Base-by-base conservation (phyloP, 495 filamentous ascomycete genomes). In the Trichoderma gamsii region DNA sequence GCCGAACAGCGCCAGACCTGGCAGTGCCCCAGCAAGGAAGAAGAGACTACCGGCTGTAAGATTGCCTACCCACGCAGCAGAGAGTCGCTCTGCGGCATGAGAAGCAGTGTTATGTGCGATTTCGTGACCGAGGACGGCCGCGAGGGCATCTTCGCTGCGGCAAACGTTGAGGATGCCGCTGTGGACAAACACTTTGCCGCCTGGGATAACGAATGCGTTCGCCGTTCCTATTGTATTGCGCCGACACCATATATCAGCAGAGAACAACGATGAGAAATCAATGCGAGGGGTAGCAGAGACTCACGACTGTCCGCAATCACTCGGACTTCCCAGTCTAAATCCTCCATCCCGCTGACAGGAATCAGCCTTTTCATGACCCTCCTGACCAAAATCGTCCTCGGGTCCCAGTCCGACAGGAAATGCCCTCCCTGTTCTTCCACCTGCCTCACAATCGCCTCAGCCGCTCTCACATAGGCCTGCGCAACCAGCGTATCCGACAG, bases 101-200 rank as follows among this genome's bases (percentile, higher is more conserved):
- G 87, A 87, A 1, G 93, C 93, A 1, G 97, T 79, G 46, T 91
- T 91, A 74, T 98, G 94, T n/a, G 92, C 91, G 69, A 98, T 96
- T 79, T 97, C 94, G 75, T 98, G 94, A 7, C 91, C 92, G 9
- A 97, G 79, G 29, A 97, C 90, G 3, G 92, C 86, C 16, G 94
- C 94, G 21, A 97, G 78, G 0, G 89, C 91, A 71, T 91, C 85
- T 43, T 96, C 90, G 65, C 82, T 85, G 52, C 79, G 67, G 63
- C 90, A 90, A 18, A 97, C 80, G 2, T 86, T 86, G 59, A 98
- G 73, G 23, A 98, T 90, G 23, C 94, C 90, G 44, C 86, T 90
- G 71, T 90, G 96, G 6, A 98, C 93, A 72, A 97, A 97, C 21
- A 98, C 93, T 72, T 96, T 96, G 2, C 93, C 93, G 74, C 92